Evolutionary conservation across 768 basidiomycete species (phyloP).

Genomic region (Boletus speciosus): DNA sequence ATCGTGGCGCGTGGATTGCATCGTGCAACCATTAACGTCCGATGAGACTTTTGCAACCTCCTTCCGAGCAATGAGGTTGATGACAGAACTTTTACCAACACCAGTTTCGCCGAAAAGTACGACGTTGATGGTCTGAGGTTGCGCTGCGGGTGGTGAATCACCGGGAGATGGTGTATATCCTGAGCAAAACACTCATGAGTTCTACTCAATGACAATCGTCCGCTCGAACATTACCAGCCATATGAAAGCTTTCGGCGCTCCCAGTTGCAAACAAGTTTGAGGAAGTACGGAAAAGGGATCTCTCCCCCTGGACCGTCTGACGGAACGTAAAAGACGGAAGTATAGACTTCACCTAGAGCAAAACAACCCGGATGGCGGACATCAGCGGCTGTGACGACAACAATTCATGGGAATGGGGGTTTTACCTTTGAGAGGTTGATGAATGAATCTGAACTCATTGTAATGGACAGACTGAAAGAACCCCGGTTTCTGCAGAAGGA

Average conservation of each 20-base stretch:
- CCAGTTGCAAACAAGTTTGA: background rate
- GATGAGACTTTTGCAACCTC: constrained; percentile 25
- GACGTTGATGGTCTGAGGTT: constrained; percentile 28
- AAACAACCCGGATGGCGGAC: background rate
- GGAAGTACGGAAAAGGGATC: background rate
- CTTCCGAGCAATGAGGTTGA: constrained; percentile 29
- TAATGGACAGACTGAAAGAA: background rate
- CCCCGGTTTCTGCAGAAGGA: constrained; percentile 3
- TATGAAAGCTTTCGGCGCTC: background rate
- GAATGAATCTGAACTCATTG: constrained; percentile 7
- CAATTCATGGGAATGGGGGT: background rate
- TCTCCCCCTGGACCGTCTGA: background rate
- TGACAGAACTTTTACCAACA: constrained; percentile 31
- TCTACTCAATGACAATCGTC: background rate
- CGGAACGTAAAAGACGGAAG: background rate
- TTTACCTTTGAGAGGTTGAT: constrained; percentile 12
- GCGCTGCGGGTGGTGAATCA: background rate
- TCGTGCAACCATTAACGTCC: constrained; percentile 35
- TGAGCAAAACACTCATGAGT: constrained; percentile 8
- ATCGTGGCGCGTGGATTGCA: constrained; percentile 28
- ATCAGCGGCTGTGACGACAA: background rate
- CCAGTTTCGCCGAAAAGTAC: constrained; percentile 43
- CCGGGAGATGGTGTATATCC: background rate
- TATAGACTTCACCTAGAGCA: constrained; percentile 3
- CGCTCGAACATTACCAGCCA: constrained; percentile 6